Percentiles rank a stretch among this genome's conserved stretches.
These are phyloP conservation scores for Solanum sejunctum DNA, from an alignment of 257 asterid species.

Conservation along the genomic window DNA sequence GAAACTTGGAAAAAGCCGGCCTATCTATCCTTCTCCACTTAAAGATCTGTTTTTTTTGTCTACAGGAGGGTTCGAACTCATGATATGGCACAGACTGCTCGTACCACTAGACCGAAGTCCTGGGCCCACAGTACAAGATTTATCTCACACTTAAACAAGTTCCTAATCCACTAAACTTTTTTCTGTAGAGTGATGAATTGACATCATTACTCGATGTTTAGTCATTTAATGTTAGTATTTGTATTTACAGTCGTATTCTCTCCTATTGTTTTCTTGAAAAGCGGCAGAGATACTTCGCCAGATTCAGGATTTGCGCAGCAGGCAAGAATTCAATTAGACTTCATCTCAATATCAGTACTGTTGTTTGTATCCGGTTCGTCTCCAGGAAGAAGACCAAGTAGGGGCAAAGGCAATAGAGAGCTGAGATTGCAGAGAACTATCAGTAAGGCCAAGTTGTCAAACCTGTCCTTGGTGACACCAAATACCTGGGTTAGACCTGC, in stretches of 20 bases:
- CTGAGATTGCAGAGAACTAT: constrained; percentile 90
- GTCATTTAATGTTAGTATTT: not conserved
- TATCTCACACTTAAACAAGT: not conserved
- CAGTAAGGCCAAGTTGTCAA: constrained; percentile 56
- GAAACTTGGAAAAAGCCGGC: not conserved
- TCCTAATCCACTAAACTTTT: not conserved
- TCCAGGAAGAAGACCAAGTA: constrained; percentile 79
- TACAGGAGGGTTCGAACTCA: not conserved
- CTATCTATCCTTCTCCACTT: not conserved
- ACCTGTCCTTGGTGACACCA: constrained; percentile 77
- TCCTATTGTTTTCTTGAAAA: not conserved
- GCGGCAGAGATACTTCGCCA: not conserved
- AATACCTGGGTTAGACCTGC: constrained; percentile 82
- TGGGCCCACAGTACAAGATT: not conserved
- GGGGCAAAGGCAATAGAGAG: constrained; percentile 82
- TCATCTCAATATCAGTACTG: constrained; percentile 50
- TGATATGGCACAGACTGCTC: not conserved
- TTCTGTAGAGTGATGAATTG: not conserved
- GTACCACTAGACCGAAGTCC: not conserved
- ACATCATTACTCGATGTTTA: not conserved
- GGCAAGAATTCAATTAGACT: constrained; percentile 39
- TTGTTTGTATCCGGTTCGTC: constrained; percentile 37
- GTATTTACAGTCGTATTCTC: constrained; percentile 10
- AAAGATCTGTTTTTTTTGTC: not conserved
- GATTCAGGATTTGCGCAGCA: not conserved